A percentile compares a stretch with the other conserved stretches of the same genome.
phyloP scores from a whole-genome alignment of 176 grass and related monocot species.

The Oryza brachyantha region DNA sequence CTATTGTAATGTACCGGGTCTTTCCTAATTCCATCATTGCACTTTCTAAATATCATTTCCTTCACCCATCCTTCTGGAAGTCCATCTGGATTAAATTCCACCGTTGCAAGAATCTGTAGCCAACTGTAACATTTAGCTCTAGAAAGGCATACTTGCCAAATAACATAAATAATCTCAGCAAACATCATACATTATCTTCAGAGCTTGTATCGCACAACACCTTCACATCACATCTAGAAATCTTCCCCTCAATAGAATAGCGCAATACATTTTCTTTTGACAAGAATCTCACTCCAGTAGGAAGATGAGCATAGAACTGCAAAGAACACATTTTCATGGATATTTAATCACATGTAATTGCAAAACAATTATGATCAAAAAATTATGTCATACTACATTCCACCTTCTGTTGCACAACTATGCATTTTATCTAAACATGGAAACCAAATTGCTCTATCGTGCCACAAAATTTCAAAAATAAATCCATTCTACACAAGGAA shows the following conservation, averaged over 20 bases:
- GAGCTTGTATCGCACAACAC: slow-evolving; percentile 36
- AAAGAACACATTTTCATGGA: not conserved
- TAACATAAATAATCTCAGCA: slow-evolving; percentile 19
- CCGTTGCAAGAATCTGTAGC: slow-evolving; percentile 46
- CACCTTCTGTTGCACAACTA: not conserved
- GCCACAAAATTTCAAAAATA: too few species aligned
- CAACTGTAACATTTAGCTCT: slow-evolving; percentile 15
- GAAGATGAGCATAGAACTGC: slow-evolving; percentile 48
- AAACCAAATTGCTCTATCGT: too few species aligned
- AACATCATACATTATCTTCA: slow-evolving; percentile 37
- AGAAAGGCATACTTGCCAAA: not conserved
- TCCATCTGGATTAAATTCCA: slow-evolving; percentile 58
- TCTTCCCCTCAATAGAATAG: slow-evolving; percentile 32
- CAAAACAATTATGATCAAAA: not conserved
- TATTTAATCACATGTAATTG: not conserved
- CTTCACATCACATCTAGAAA: slow-evolving; percentile 31
- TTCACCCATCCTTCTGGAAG: slow-evolving; percentile 60
- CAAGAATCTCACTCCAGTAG: slow-evolving; percentile 39
- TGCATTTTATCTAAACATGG: not conserved
- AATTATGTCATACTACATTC: not conserved
- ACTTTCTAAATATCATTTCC: slow-evolving; percentile 48
- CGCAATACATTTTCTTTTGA: slow-evolving; percentile 51
- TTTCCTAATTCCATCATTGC: slow-evolving; percentile 51
- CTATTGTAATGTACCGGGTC: slow-evolving; percentile 37
- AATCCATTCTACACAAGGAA: too few species aligned